phyloP scores from a whole-genome alignment of 1,284 basidiomycete species.

The Phellopilus nigrolimitatus region DNA sequence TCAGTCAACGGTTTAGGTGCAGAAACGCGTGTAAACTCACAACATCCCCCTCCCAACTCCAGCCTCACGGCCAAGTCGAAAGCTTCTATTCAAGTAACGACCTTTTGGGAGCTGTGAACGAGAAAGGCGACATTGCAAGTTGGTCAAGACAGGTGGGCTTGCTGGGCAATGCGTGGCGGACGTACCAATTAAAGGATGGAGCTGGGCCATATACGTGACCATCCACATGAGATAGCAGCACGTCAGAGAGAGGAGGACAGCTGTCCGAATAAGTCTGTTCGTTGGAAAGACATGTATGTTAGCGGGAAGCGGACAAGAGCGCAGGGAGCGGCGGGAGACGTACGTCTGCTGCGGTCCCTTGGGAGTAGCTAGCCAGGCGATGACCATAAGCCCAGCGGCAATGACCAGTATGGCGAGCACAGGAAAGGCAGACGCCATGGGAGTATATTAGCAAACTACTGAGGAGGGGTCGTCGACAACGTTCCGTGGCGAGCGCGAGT shows the following conservation, averaged over 20 bases:
- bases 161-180: conserved; percentile 2
- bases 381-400: conserved; percentile 58
- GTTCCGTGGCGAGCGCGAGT: background rate
- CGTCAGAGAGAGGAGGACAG: conserved; percentile 67
- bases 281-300: conserved; percentile 6
- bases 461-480: background rate
- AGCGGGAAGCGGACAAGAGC: background rate
- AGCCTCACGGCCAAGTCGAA: too few species aligned
- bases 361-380: conserved; percentile 66
- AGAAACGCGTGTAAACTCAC: background rate
- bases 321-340: conserved; percentile 30
- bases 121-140: background rate
- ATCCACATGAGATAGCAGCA: conserved; percentile 94
- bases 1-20: background rate
- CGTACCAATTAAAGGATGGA: conserved; percentile 85
- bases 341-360: conserved; percentile 89
- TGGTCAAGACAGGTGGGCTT: background rate
- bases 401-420: conserved; percentile 51
- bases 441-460: conserved; percentile 5
- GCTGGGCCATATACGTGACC: conserved; percentile 87
- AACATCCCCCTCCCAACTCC: background rate
- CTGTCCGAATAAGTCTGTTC: conserved; percentile 74
- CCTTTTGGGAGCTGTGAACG: conserved; percentile 12
- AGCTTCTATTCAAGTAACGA: background rate
- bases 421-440: conserved; percentile 55